Base-by-base conservation (phyloP, 2,329 filamentous ascomycete genomes). In the Hypoxylon sp. region DNA sequence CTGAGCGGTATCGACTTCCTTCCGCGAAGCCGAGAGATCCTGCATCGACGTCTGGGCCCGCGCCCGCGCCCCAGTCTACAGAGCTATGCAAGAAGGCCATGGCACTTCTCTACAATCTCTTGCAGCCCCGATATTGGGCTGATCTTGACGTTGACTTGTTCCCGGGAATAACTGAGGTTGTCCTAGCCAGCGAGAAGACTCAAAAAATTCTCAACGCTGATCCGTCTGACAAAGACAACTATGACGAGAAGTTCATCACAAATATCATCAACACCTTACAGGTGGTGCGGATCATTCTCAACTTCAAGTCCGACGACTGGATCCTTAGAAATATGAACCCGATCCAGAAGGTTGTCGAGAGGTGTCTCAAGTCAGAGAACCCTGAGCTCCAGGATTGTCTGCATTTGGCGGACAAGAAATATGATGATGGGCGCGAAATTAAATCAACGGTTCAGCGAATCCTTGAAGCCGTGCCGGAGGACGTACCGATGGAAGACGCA, bases 251-350 rank as follows among this genome's bases (percentile, higher is more conserved):
- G 69, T 91, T 92, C 65, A 81, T 89, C 30, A 95, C 90, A 1
- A 87, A 88, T 57, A 93, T 96, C 72, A 85, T 99, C 73, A 99
- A 99, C 69, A 91, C 92, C 1, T 79, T 99, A 9, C 92, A 97
- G 69, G 89, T 97, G 29, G 79, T 99, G 53, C 89, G 93, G 36
- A 89, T 97, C 51, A 86, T 99, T 36, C 78, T 97, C 51, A 91
- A 94, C 63, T 86, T 88, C 57, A 95, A 96, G 71, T 78, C 89
- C 0, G 87, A 96, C 64, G 90, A 96, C 2, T 99, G 94, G 94
- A 87, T 97, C 26, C 74, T 91, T 42, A 84, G 85, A 63, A 90
- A 91, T 59, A 81, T 96, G 63, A 73, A 87, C 0, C 78, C 85
- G 19, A 79, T 97, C 19, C 91, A 97, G 69, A 96, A 91, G 67